A percentile compares a stretch with the other conserved stretches of the same genome.
Conservation (phyloP, 306 rosid species). For the Oxytropis ochrocephala region DNA sequence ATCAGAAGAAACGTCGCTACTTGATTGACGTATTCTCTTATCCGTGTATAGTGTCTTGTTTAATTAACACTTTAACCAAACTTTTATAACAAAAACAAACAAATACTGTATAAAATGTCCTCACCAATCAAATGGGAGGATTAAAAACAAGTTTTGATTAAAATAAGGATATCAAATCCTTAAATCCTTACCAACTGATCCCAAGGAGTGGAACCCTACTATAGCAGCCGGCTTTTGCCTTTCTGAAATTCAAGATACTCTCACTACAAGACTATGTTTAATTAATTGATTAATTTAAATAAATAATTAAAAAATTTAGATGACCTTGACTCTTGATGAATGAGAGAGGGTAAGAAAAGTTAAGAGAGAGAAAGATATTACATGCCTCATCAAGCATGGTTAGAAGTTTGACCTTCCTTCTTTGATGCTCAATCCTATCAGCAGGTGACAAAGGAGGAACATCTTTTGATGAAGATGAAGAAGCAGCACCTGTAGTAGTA, state of each 20-base stretch:
- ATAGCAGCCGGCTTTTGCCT: conserved; percentile 53
- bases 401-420: conserved; percentile 82
- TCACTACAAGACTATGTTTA: conserved; percentile 34
- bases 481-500: conserved; percentile 23
- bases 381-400: conserved; percentile 94
- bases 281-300: conserved; percentile 4
- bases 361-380: conserved; percentile 39
- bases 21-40: conserved; percentile 28
- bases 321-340: conserved; percentile 44
- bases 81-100: conserved; percentile 3
- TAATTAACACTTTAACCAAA: conserved; percentile 40
- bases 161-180: conserved; percentile 23
- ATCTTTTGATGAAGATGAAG: conserved; percentile 61
- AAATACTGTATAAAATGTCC: conserved; percentile 13
- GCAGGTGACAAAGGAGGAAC: conserved; percentile 59
- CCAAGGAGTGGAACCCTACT: conserved; percentile 32
- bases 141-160: background rate
- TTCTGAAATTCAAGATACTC: conserved; percentile 31
- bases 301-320: background rate
- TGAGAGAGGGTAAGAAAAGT: conserved; percentile 30
- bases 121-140: conserved; percentile 26
- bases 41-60: conserved; percentile 23
- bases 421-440: conserved; percentile 82
- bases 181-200: conserved; percentile 22
- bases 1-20: conserved; percentile 38